A percentile compares a stretch with the other conserved stretches of the same genome.
Evolutionary conservation across 208 protist species (phyloP).

Genomic region (Trypanosoma brucei): DNA sequence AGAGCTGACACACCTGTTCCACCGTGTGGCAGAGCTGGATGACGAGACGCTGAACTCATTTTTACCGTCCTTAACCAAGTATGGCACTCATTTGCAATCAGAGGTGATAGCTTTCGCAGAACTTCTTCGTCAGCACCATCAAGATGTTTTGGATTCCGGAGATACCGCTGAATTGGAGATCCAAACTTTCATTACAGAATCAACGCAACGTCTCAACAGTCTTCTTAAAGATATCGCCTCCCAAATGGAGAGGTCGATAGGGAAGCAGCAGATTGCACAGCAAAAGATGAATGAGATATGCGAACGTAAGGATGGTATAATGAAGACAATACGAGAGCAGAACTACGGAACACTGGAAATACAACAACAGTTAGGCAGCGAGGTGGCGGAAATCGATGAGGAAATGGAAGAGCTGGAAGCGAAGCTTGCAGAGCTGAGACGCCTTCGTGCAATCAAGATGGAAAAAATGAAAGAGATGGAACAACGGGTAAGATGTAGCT

Average conservation of each 20-base stretch:
- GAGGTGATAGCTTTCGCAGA: too few species aligned
- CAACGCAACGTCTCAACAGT: neutral
- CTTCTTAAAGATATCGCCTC: slow-evolving; percentile 14
- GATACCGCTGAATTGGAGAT: too few species aligned
- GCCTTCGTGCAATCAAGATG: slow-evolving; percentile 6
- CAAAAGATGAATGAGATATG: slow-evolving; percentile 1
- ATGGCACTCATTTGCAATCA: too few species aligned
- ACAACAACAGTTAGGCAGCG: slow-evolving; percentile 13
- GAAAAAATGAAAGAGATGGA: slow-evolving; percentile 8
- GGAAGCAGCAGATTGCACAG: slow-evolving; percentile 12
- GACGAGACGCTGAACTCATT: too few species aligned
- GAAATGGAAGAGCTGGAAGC: slow-evolving; percentile 28
- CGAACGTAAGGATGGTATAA: slow-evolving; percentile 1
- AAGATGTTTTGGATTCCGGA: too few species aligned
- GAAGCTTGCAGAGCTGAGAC: slow-evolving; percentile 9
- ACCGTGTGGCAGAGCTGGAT: too few species aligned
- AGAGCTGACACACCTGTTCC: slow-evolving; percentile 7
- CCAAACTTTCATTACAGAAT: too few species aligned
- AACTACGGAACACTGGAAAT: slow-evolving; percentile 4
- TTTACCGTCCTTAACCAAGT: too few species aligned
- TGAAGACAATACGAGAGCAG: slow-evolving; percentile 14
- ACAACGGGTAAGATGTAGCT: neutral
- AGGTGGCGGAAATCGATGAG: slow-evolving; percentile 19
- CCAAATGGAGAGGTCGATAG: slow-evolving; percentile 12
- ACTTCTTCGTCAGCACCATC: too few species aligned